phyloP scores from a whole-genome alignment of 352 stramenopile genomes.

The Phytophthora tentaculata region DNA sequence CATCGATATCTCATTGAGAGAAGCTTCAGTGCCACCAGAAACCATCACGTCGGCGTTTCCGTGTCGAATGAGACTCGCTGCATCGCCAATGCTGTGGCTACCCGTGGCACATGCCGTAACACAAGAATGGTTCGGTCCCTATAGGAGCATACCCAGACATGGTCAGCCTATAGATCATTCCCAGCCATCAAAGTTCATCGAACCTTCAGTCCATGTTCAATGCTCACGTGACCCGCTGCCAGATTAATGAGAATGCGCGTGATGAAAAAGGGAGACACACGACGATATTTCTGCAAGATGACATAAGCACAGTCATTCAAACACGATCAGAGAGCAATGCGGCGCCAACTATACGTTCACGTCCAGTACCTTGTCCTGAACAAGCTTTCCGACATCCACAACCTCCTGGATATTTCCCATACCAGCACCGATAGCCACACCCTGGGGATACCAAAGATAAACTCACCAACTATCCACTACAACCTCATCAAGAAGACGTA shows the following conservation, averaged over 20 bases:
- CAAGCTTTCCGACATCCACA: constrained; percentile 70
- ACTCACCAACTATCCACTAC: neutral
- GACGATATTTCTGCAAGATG: constrained; percentile 75
- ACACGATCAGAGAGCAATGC: neutral
- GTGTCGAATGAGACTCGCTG: constrained; percentile 87
- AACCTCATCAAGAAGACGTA: neutral
- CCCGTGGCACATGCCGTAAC: constrained; percentile 97
- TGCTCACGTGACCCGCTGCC: constrained; percentile 91
- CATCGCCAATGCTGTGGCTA: constrained; percentile 97
- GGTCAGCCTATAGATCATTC: too few relatives aligned
- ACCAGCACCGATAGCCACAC: constrained; percentile 85
- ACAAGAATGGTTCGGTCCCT: constrained; percentile 97
- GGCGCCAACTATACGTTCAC: neutral
- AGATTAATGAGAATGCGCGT: constrained; percentile 94
- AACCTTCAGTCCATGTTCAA: constrained; percentile 90
- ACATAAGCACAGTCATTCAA: constrained; percentile 5
- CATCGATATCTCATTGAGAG: constrained; percentile 93
- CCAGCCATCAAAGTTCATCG: neutral
- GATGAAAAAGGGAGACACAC: constrained; percentile 94
- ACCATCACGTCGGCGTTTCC: constrained; percentile 96
- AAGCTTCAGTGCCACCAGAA: constrained; percentile 95
- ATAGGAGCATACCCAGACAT: neutral
- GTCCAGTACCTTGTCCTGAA: constrained; percentile 64
- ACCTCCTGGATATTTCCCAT: constrained; percentile 91
- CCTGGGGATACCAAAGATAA: constrained; percentile 46